Evolutionary conservation across 2,329 filamentous ascomycete species (phyloP).

Genomic region (Fonsecaea monophora): DNA sequence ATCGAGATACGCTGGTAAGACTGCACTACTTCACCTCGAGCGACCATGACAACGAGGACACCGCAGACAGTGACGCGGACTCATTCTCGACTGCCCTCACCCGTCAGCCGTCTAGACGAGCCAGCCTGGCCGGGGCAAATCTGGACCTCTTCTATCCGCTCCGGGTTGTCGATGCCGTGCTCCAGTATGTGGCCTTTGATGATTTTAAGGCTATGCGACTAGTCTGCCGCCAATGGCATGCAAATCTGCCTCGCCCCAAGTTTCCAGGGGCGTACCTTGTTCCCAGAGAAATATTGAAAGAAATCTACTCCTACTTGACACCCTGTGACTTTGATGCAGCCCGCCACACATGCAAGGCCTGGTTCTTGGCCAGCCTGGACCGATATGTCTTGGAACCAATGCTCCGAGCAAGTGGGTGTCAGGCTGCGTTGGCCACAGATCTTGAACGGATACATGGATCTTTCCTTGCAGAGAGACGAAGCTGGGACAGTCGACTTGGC

Average conservation of each 20-base stretch:
- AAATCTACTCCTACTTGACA: constrained; percentile 54
- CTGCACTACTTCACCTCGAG: constrained; percentile 10
- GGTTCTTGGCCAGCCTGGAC: constrained; percentile 66
- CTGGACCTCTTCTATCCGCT: constrained; percentile 26
- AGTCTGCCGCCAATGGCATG: constrained; percentile 36
- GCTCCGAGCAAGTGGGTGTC: constrained; percentile 63
- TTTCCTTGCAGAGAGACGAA: constrained; percentile 40
- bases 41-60: constrained; percentile 2
- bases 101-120: constrained; percentile 6
- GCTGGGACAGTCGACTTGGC: constrained; percentile 11
- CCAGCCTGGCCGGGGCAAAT: constrained; percentile 8
- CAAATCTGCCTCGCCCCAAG: constrained; percentile 26
- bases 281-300: constrained; percentile 58
- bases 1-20: constrained; percentile 40
- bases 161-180: constrained; percentile 25
- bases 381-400: constrained; percentile 58
- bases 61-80: constrained; percentile 6
- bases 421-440: constrained; percentile 18
- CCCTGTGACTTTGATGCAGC: constrained; percentile 66
- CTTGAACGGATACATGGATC: constrained; percentile 50
- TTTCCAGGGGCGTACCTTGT: constrained; percentile 34
- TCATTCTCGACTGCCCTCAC: constrained; percentile 11
- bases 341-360: constrained; percentile 64
- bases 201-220: constrained; percentile 37
- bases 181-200: constrained; percentile 29